These are phyloP conservation scores for Xylaria grammica DNA, from an alignment of 495 filamentous ascomycete species.

Conservation along the genomic window DNA sequence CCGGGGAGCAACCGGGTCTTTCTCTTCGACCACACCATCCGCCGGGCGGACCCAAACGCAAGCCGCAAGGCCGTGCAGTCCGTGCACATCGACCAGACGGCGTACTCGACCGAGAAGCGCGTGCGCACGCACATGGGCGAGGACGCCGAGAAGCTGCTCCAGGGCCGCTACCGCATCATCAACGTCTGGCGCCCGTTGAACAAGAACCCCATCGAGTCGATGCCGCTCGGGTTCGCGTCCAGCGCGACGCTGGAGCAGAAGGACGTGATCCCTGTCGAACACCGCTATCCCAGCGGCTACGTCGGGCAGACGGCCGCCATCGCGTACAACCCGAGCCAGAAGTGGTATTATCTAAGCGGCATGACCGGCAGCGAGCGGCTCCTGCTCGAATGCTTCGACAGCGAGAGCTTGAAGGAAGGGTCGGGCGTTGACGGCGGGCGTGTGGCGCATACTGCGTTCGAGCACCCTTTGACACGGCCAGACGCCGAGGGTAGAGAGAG, in stretches of 20 bases:
- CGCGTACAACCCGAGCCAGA: slow-evolving; percentile 59
- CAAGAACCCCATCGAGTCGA: slow-evolving; percentile 66
- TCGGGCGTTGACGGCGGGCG: slow-evolving; percentile 63
- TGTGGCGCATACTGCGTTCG: slow-evolving; percentile 83
- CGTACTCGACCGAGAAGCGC: slow-evolving; percentile 63
- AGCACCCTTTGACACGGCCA: slow-evolving; percentile 67
- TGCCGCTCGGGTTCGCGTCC: slow-evolving; percentile 74
- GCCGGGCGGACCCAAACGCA: slow-evolving; percentile 59
- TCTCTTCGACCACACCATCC: slow-evolving; percentile 92
- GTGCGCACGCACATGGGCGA: slow-evolving; percentile 67
- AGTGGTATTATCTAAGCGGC: slow-evolving; percentile 81
- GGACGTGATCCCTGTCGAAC: slow-evolving; percentile 74
- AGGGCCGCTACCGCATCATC: slow-evolving; percentile 75
- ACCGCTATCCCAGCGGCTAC: slow-evolving; percentile 72
- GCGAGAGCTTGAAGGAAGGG: slow-evolving; percentile 53
- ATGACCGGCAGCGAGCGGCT: slow-evolving; percentile 77
- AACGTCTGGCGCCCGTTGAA: slow-evolving; percentile 88
- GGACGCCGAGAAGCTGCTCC: slow-evolving; percentile 60
- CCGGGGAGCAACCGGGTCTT: slow-evolving; percentile 67
- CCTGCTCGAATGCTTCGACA: slow-evolving; percentile 84
- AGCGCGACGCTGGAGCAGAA: slow-evolving; percentile 61
- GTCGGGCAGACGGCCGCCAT: slow-evolving; percentile 81
- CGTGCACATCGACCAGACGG: slow-evolving; percentile 87
- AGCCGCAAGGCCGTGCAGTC: slow-evolving; percentile 67
- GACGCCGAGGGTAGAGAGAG: slow-evolving; percentile 72